These are phyloP conservation scores for Fusarium pseudocircinatum DNA, from an alignment of 2,329 filamentous ascomycete species.

Conservation along the genomic window DNA sequence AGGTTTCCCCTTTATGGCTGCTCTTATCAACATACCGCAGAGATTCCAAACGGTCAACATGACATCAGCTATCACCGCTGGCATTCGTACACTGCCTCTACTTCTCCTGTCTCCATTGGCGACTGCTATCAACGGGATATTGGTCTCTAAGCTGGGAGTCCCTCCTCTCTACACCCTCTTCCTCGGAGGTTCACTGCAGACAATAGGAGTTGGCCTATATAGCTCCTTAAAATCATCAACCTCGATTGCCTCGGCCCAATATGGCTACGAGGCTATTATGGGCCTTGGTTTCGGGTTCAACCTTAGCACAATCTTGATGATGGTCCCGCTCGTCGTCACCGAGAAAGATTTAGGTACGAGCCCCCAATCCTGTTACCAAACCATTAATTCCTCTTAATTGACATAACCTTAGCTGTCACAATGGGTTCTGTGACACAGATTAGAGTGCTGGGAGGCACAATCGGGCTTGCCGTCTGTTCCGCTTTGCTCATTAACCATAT, in stretches of 20 bases:
- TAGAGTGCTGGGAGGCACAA: constrained; percentile 27
- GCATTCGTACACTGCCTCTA: constrained; percentile 12
- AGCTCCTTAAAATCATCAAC: constrained; percentile 7
- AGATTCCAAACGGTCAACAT: constrained; percentile 20
- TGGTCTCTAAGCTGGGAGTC: constrained; percentile 14
- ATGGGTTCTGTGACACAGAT: constrained; percentile 28
- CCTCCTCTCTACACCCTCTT: constrained; percentile 25
- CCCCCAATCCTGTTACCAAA: fast-evolving
- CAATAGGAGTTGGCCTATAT: constrained; percentile 23
- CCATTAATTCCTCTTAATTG: background rate
- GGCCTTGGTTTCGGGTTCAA: constrained; percentile 27
- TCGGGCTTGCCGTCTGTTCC: constrained; percentile 21
- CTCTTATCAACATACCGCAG: constrained; percentile 28
- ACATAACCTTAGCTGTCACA: constrained; percentile 9
- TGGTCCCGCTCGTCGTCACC: constrained; percentile 10
- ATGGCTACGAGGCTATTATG: constrained; percentile 27
- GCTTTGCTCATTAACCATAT: background rate
- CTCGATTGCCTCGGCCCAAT: background rate
- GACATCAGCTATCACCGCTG: constrained; percentile 10
- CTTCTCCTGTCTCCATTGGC: constrained; percentile 23
- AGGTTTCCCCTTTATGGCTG: constrained; percentile 26
- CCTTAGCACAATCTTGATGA: constrained; percentile 19
- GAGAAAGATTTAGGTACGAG: constrained; percentile 11
- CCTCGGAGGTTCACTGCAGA: constrained; percentile 6
- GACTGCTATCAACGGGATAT: constrained; percentile 10